Evolutionary conservation across 2,329 filamentous ascomycete species (phyloP), one percentile per base, ranked within the genome.

Genomic region (Aspergillus piperis): DNA sequence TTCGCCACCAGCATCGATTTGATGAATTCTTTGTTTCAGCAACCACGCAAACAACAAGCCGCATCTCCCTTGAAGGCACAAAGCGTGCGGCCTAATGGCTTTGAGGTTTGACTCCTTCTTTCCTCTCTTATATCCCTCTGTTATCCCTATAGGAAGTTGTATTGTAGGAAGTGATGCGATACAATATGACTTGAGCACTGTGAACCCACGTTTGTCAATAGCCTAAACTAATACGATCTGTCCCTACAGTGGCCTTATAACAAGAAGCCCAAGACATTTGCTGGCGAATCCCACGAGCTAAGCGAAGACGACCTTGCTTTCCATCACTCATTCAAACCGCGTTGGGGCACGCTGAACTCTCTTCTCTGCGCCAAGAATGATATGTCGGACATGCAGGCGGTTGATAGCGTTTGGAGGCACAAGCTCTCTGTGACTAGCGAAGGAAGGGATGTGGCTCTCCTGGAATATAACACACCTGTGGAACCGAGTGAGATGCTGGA

Each of bases 1-100:
- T 94, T 96, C 76, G 85, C 88, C 19, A 96, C 90, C 19, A 93
- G 90, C 71, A 96, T 98, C 78, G 95, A 97, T 80, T 81, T 97
- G 74, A 97, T 96, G 92, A 94, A 96, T 74, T 96, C 92, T 51
- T 81, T 97, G 58, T 97, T 96, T 77, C 90, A 90, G 74, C 86
- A 89, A 77, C 83, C 87, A 64, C 71, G 71, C 61, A 74, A 77
- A 68, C 71, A 77, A 63, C 83, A 82, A 60, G 58, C 52, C 3
- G 61, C 68, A 56, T 83, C 83, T 64, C 77, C 79, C 56, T 81
- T 84, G 69, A 84, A 82, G 68, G 74, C 82, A 57, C 83, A 84
- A 70, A 81, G 81, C 66, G 79, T 81, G 68, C 86, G 86, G 67
- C 78, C 78, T 70, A 82, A 82, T 78, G 90, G 90, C 73, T 90